phyloP scores from a whole-genome alignment of 306 rosid genomes.

The Lathyrus tuberosus region DNA sequence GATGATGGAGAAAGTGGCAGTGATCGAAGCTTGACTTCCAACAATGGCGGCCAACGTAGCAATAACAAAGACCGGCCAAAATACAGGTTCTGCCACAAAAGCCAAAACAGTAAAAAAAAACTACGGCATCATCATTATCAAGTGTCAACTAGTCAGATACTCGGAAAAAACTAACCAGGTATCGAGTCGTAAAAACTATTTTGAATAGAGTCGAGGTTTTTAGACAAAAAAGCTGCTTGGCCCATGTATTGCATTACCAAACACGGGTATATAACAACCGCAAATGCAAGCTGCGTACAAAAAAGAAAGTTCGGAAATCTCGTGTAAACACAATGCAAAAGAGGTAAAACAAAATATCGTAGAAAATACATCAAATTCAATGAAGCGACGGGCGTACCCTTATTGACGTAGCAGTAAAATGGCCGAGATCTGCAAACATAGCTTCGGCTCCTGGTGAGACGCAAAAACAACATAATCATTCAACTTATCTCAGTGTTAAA shows the following conservation, averaged over 20 bases:
- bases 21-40: slow-evolving; percentile 86
- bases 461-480: slow-evolving; percentile 27
- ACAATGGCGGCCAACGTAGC: slow-evolving; percentile 80
- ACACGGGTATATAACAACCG: slow-evolving; percentile 74
- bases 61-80: slow-evolving; percentile 81
- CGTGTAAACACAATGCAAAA: slow-evolving; percentile 10
- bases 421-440: slow-evolving; percentile 90
- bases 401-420: slow-evolving; percentile 78
- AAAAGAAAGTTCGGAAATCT: slow-evolving; percentile 27
- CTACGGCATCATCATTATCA: slow-evolving; percentile 28
- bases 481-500: slow-evolving; percentile 22
- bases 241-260: slow-evolving; percentile 91
- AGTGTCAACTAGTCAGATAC: slow-evolving; percentile 31
- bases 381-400: slow-evolving; percentile 57
- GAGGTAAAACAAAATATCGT: background rate
- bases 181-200: slow-evolving; percentile 70
- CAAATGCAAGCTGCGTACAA: slow-evolving; percentile 74
- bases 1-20: slow-evolving; percentile 84
- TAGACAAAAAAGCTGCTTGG: slow-evolving; percentile 84
- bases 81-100: slow-evolving; percentile 55
- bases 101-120: slow-evolving; percentile 24
- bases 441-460: slow-evolving; percentile 80
- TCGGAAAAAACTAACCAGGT: slow-evolving; percentile 64
- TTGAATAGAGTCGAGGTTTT: slow-evolving; percentile 46
- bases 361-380: slow-evolving; percentile 11